Evolutionary conservation across 352 stramenopile species (phyloP), one percentile per base, ranked within the genome.

Genomic region (Pythium guiyangense): DNA sequence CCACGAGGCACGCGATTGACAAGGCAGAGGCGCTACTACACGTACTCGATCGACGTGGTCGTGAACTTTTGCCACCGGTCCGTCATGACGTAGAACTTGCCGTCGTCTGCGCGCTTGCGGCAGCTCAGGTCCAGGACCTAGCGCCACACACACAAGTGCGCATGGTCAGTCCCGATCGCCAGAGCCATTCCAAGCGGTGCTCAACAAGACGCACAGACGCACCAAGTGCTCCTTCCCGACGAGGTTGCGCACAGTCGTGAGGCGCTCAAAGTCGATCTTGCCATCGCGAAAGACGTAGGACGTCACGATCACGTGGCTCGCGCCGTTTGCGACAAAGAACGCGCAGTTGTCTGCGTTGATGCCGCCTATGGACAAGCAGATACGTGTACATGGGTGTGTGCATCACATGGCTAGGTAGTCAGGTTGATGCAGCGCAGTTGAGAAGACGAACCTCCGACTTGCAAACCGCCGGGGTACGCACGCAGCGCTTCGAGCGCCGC

Each of bases 251-350:
- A 97, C 62, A 43, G 71, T 77, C n/a, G 79, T 60, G 17, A 96
- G 74, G 18, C 78, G 69, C 17, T 85, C 70, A 57, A 79, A 90
- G 66, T 97, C 86, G 52, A 99, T 97, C 62, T 91, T 58, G 6
- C 96, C 94, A 46, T 97, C 81, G 20, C 88, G 79, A 70, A 99
- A 99, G 14, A 99, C 92, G 66, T 96, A 98, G 42, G 91, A 98
- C 35, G 97, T 99, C 49, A 99, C 94, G 67, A 99, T 99, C 22
- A 99, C 92, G 69, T 99, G 96, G 42, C 88, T 98, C n/a, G 97
- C 97, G 17, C 96, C 96, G 26, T 88, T 82, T 37, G 98, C 86
- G 35, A 99, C 73, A 74, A 96, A 99, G 64, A 96, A 85, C 27
- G 73, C 57, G 37, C 94, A 97, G 63, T 98, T 99, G 10, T 94